phyloP scores from a whole-genome alignment of 2,329 filamentous ascomycete genomes.

The Cytospora chrysosperma region DNA sequence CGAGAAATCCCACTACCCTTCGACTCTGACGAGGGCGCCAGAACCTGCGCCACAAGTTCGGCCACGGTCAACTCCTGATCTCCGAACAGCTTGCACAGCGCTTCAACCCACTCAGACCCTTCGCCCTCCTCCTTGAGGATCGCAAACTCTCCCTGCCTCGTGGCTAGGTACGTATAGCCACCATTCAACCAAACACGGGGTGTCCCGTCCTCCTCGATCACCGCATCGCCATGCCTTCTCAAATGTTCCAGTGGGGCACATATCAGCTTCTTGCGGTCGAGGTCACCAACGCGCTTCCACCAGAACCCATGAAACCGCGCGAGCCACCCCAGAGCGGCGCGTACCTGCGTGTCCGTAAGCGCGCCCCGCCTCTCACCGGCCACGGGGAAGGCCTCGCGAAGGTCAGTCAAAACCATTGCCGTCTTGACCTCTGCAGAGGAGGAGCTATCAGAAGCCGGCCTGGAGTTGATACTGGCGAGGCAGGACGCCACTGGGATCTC shows the following conservation, averaged over 20 bases:
- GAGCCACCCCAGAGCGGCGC: slow-evolving; percentile 60
- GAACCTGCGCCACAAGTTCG: slow-evolving; percentile 51
- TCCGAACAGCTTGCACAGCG: slow-evolving; percentile 42
- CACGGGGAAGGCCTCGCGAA: slow-evolving; percentile 53
- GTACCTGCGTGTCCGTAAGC: slow-evolving; percentile 47
- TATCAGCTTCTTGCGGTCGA: slow-evolving; percentile 38
- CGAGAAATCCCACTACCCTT: not conserved
- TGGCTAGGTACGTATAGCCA: slow-evolving; percentile 68
- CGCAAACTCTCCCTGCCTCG: slow-evolving; percentile 55
- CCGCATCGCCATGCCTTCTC: slow-evolving; percentile 18
- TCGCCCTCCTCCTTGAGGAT: slow-evolving; percentile 42
- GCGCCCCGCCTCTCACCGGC: slow-evolving; percentile 53
- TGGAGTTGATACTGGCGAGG: slow-evolving; percentile 42
- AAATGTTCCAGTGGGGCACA: slow-evolving; percentile 56
- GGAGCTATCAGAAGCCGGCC: not conserved
- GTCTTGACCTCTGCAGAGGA: slow-evolving; percentile 40
- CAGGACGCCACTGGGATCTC: slow-evolving; percentile 50
- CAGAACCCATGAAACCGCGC: slow-evolving; percentile 59
- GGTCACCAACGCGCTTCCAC: slow-evolving; percentile 38
- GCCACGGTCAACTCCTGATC: slow-evolving; percentile 33
- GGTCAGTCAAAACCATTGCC: slow-evolving; percentile 58
- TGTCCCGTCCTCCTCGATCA: slow-evolving; percentile 3
- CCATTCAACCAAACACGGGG: slow-evolving; percentile 60
- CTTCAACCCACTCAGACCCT: slow-evolving; percentile 51
- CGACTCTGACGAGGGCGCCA: slow-evolving; percentile 38